Conservation (phyloP, 1,284 basidiomycete genomes). For the Puccinia coronata region DNA sequence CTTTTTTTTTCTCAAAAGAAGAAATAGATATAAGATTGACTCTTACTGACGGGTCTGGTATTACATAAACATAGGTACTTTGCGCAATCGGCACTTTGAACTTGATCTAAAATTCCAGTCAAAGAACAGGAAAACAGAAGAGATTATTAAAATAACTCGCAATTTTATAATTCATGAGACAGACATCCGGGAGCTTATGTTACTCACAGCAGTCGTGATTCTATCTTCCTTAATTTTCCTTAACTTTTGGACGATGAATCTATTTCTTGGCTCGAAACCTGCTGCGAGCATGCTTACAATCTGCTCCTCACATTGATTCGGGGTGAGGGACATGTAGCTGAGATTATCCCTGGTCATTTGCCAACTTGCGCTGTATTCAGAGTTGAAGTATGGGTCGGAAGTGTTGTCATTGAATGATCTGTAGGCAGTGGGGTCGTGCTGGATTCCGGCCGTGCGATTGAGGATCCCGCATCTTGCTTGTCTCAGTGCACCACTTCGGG, state of each 20-base stretch:
- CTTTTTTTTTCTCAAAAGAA: background rate
- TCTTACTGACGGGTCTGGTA: slow-evolving; percentile 39
- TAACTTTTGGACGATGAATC: slow-evolving; percentile 12
- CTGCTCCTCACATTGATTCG: background rate
- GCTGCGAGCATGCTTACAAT: slow-evolving; percentile 19
- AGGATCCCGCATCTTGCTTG: background rate
- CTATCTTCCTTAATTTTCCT: slow-evolving; percentile 25
- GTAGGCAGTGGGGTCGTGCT: slow-evolving; percentile 1
- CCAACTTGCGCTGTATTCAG: slow-evolving; percentile 5
- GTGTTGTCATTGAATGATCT: background rate
- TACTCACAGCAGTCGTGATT: slow-evolving; percentile 8
- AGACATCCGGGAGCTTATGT: no score
- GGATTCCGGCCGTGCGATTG: background rate
- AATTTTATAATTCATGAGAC: no score
- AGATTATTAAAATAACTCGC: no score
- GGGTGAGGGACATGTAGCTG: background rate
- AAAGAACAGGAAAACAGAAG: background rate
- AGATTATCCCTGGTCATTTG: slow-evolving; percentile 9
- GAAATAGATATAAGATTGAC: background rate
- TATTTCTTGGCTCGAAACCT: slow-evolving; percentile 20
- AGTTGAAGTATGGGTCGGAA: background rate
- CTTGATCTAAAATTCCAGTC: slow-evolving; percentile 10
- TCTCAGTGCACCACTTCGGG: background rate
- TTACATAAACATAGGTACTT: slow-evolving; percentile 37
- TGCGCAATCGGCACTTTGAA: slow-evolving; percentile 27